Base-by-base conservation (phyloP, 2,329 filamentous ascomycete genomes). In the Orbilia blumenaviensis region DNA sequence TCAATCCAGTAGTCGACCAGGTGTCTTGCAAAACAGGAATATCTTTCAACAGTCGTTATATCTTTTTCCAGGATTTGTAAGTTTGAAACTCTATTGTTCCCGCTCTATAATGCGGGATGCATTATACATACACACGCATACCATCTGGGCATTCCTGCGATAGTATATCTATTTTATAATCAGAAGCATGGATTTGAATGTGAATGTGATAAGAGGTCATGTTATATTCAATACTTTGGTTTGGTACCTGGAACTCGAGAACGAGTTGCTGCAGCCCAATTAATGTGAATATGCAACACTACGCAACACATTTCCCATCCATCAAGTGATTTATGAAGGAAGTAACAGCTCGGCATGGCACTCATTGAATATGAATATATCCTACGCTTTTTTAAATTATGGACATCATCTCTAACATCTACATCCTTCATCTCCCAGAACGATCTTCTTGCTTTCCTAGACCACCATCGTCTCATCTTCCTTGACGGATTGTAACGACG, bases 401-500 rank as follows among this genome's bases (percentile, higher is more conserved):
- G 14, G 21, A 48, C 29, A 60, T 21, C 23, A 32, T 64, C 60
- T 46, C 71, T 75, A 75, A 75, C 71, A 64, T 34, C n/a, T 27
- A 21, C 14, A 38, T 48, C 42, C 25, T 60, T 58, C n/a, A n/a
- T n/a, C 63, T 52, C 29, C 63, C 68, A 75, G 71, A 75, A 75
- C 71, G 71, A 42, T 75, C 54, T 68, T 18, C 36, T 46, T 50
- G 27, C 54, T 56, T 67, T 56, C 54, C 29, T 50, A 29, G 44
- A 60, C 44, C 50, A 54, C 67, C 44, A 66, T 68, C 71, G 63
- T 64, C 42, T 54, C 52, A 63, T 61, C 36, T 60, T 75, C 71
- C 71, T 75, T 63, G 71, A 75, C 71, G 71, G 71, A 68, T 64
- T 66, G 29, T 50, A 68, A 21, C 38, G 56, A 56, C 54, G 54